A percentile compares a stretch with the other conserved stretches of the same genome.
Conservation (phyloP, 2,329 filamentous ascomycete species). For the Penicillium vulpinum region DNA sequence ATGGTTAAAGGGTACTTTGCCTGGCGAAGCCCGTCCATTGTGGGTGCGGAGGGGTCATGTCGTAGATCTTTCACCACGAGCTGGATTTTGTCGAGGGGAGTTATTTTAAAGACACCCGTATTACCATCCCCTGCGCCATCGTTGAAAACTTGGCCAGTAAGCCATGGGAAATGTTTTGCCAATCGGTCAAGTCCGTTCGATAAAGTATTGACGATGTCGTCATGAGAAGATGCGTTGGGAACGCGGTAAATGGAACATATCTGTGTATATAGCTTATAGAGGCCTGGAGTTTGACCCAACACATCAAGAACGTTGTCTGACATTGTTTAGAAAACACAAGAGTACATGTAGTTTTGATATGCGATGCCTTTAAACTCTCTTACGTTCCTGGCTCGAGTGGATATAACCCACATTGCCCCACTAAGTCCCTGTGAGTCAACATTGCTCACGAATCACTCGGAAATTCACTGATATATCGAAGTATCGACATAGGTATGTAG, state of each 20-base stretch:
- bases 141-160: conserved; percentile 43
- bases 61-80: conserved; percentile 49
- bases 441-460: not conserved
- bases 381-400: not conserved
- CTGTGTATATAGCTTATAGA: conserved; percentile 21
- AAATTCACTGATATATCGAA: not conserved
- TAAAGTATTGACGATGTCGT: conserved; percentile 10
- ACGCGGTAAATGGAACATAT: conserved; percentile 13
- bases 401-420: not conserved
- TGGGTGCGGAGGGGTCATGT: conserved; percentile 37
- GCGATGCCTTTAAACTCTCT: too few relatives aligned
- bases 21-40: conserved; percentile 40
- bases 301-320: conserved; percentile 6
- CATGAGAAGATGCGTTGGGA: conserved; percentile 7
- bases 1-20: conserved; percentile 50
- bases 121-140: conserved; percentile 30
- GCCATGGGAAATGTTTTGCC: conserved; percentile 13
- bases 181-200: conserved; percentile 14
- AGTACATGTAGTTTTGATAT: not conserved
- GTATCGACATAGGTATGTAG: too few relatives aligned
- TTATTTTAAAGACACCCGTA: conserved; percentile 44
- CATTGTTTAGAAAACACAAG: not conserved
- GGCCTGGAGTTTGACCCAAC: conserved; percentile 7
- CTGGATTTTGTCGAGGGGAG: conserved; percentile 29
- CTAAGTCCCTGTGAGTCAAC: not conserved